These are phyloP conservation scores for Syzygium malaccense DNA, from an alignment of 441 rosid species.

Conservation along the genomic window DNA sequence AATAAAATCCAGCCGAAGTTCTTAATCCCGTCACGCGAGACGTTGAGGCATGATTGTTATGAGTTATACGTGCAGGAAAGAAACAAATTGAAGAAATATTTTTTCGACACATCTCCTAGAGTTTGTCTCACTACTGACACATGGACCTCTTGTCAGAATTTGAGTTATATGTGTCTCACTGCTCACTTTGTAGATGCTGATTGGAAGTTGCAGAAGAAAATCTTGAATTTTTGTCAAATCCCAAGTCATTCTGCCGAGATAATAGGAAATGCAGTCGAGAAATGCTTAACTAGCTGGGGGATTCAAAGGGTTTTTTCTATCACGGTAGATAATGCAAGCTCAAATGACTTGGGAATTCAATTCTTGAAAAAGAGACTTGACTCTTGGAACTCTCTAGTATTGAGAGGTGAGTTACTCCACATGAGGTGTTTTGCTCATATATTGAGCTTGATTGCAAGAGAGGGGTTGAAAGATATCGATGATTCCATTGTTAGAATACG, in stretches of 20 bases:
- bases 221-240: not conserved
- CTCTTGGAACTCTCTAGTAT: not conserved
- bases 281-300: not conserved
- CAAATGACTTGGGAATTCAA: not conserved
- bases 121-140: not conserved
- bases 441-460: not conserved
- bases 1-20: not conserved
- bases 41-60: not conserved
- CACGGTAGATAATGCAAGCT: not conserved
- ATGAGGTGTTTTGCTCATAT: conserved; percentile 7
- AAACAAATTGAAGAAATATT: not conserved
- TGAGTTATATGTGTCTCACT: not conserved
- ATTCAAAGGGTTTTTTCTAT: not conserved
- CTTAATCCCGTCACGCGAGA: not conserved
- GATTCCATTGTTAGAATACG: not conserved
- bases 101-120: not conserved
- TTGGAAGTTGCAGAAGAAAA: conserved; percentile 1
- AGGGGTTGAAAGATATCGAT: not conserved
- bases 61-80: not conserved
- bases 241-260: not conserved
- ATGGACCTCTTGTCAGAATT: not conserved
- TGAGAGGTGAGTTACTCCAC: not conserved
- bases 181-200: not conserved
- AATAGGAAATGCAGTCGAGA: not conserved
- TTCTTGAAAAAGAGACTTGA: not conserved